These are phyloP conservation scores for Yarrowia sp. DNA, from an alignment of 805 yeast species.

Conservation along the genomic window DNA sequence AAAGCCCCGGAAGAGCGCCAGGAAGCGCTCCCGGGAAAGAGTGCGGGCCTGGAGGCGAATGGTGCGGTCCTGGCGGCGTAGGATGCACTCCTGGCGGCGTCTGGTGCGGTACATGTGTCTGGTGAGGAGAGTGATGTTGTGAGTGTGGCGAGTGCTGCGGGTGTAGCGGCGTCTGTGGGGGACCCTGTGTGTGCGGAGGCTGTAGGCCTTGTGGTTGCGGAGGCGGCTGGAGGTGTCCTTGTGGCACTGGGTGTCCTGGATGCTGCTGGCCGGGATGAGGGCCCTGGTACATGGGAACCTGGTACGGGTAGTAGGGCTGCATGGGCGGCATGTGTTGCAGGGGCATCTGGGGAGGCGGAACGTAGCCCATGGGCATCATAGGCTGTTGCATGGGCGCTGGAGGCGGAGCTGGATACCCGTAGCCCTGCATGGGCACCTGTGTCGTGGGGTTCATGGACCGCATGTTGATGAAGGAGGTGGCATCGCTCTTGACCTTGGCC, in stretches of 20 bases:
- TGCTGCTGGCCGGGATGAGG: no score
- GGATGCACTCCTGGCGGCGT: neutral
- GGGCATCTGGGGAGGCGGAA: constrained; percentile 10
- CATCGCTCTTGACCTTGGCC: constrained; percentile 17
- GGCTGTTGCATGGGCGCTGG: constrained; percentile 1
- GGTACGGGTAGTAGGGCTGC: neutral
- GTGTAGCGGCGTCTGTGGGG: neutral
- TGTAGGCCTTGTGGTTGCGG: no score
- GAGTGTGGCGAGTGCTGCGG: neutral
- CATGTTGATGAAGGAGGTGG: constrained; percentile 23
- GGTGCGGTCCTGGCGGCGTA: neutral
- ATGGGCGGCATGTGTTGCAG: constrained; percentile 11
- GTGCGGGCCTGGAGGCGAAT: neutral
- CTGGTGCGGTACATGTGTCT: neutral
- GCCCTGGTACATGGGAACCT: no score
- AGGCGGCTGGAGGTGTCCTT: no score
- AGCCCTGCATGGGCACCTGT: constrained; percentile 11
- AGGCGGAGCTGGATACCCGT: neutral
- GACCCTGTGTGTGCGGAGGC: neutral
- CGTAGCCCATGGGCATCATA: constrained; percentile 21
- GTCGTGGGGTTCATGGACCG: constrained; percentile 19
- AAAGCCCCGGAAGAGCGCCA: neutral
- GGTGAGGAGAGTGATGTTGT: no score
- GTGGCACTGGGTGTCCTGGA: no score
- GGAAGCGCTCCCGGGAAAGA: neutral